Evolutionary conservation across 148 eudicot species (phyloP).

Genomic region (Selenicereus undatus): DNA sequence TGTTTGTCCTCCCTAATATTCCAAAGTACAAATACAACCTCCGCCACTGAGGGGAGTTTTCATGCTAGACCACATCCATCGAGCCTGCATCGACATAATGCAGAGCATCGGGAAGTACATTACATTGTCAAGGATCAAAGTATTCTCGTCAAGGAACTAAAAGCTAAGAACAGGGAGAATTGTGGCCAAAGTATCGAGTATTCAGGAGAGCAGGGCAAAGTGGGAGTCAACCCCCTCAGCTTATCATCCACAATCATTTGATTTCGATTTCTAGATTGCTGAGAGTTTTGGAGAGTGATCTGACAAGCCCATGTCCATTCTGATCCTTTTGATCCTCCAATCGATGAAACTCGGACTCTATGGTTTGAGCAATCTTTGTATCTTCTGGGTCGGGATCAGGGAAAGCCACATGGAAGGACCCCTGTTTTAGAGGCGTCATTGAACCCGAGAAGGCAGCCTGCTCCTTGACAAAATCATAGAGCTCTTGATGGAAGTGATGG

Average conservation of each 20-base stretch:
- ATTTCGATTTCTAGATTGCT: constrained; percentile 49
- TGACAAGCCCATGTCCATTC: constrained; percentile 39
- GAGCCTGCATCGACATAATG: constrained; percentile 33
- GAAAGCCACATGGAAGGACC: constrained; percentile 75
- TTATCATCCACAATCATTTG: constrained; percentile 26
- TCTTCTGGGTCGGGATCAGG: constrained; percentile 77
- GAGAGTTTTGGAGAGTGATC: constrained; percentile 38
- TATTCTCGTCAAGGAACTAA: constrained; percentile 15
- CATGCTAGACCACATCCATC: constrained; percentile 19
- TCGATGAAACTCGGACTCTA: constrained; percentile 70
- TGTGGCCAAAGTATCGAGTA: background rate
- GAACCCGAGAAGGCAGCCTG: constrained; percentile 42
- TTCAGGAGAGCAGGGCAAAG: background rate
- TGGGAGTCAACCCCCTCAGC: background rate
- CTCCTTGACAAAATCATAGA: constrained; percentile 49
- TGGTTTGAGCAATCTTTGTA: constrained; percentile 67
- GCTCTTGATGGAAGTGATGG: constrained; percentile 66
- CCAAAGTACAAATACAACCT: constrained; percentile 17
- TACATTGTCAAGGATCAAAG: constrained; percentile 15
- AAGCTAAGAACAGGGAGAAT: constrained; percentile 2
- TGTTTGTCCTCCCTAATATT: constrained; percentile 23
- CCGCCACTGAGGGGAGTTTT: constrained; percentile 6
- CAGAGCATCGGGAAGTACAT: constrained; percentile 12
- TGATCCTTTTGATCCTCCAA: constrained; percentile 42
- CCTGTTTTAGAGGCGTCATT: constrained; percentile 46